These are phyloP conservation scores for Trametopsis cervina DNA, from an alignment of 768 basidiomycete species.

Conservation along the genomic window DNA sequence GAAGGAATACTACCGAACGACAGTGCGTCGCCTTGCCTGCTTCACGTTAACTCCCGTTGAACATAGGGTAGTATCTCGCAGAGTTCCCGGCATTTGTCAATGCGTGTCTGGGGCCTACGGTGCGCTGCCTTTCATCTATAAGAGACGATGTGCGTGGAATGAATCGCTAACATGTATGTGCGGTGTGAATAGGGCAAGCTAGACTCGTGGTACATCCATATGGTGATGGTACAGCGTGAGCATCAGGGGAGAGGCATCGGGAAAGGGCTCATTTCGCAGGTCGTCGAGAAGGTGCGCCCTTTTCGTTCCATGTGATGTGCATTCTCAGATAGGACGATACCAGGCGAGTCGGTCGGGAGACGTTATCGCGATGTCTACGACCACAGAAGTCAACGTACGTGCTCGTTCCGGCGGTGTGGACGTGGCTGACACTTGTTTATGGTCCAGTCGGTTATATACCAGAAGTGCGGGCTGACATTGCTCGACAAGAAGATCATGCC, in stretches of 20 bases:
- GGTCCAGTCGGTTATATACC: conserved; percentile 12
- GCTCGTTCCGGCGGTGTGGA: too few relatives aligned
- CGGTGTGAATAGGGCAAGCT: conserved; percentile 3
- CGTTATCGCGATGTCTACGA: conserved; percentile 12
- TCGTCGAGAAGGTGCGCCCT: conserved; percentile 6
- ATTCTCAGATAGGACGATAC: too few relatives aligned
- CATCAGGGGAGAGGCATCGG: conserved; percentile 9
- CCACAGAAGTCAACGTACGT: conserved; percentile 11
- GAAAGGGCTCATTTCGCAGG: conserved; percentile 2
- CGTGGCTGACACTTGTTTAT: too few relatives aligned
- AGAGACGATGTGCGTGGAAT: too few relatives aligned
- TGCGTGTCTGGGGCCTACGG: conserved; percentile 11
- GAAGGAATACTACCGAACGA: conserved; percentile 14
- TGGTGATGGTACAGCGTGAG: conserved; percentile 6
- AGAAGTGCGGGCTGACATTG: conserved; percentile 9
- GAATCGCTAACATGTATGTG: too few relatives aligned
- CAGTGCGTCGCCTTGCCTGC: conserved; percentile 4
- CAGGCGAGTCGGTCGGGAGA: conserved; percentile 3
- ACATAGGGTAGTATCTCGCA: conserved; percentile 12
- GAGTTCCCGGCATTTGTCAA: conserved; percentile 14
- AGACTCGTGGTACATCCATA: conserved; percentile 15
- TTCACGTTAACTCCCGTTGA: too few relatives aligned
- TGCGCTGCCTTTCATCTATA: background rate
- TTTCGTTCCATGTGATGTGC: too few relatives aligned
- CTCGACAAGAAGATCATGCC: conserved; percentile 7